Evolutionary conservation across 2,329 filamentous ascomycete genomes (phyloP), one percentile per base, ranked within the genome.

Genomic region (Xenoacremonium recifei): DNA sequence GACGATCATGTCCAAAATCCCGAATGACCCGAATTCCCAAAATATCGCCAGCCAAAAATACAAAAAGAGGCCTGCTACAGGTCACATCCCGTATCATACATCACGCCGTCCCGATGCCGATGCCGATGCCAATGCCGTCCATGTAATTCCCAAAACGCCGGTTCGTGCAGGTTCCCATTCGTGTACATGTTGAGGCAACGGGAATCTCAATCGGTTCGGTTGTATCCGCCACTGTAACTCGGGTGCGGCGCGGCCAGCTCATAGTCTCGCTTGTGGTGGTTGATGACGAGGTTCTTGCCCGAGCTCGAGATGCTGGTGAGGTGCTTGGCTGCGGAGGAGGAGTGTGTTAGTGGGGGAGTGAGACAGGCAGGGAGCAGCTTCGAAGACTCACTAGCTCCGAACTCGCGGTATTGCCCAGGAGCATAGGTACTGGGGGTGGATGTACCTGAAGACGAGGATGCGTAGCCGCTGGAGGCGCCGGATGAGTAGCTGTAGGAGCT

Each of bases 201-300:
- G 17, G 16, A 16, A 15, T 15, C 16, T 32, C 30, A 15, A 42
- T 31, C 37, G 19, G 30, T 39, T 15, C 38, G 39, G 16, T 49
- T 35, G 34, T 61, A 60, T 17, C 45, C 44, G 20, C 53, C 50
- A 9, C 47, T 40, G 33, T 64, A 63, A 16, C 47, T 40, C 7
- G 62, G 62, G n/a, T 45, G 54, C 4, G 65, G 65, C 5, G 57
- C 60, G 37, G 43, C 40, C 33, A 45, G 37, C n/a, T 68, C 64
- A 25, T 59, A 62, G 35, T 40, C 45, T 7, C 54, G 48, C 39
- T 57, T 59, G 44, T 54, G 42, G 53, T 66, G 62, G 52, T 63
- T 62, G 51, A 65, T 52, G 40, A 68, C 49, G n/a, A 53, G 43
- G 51, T 53, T 58, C 31, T 41, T 47, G 31, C 57, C 49, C 10